Conservation (phyloP, 2,329 filamentous ascomycete genomes). For the Aureobasidium melanogenum region DNA sequence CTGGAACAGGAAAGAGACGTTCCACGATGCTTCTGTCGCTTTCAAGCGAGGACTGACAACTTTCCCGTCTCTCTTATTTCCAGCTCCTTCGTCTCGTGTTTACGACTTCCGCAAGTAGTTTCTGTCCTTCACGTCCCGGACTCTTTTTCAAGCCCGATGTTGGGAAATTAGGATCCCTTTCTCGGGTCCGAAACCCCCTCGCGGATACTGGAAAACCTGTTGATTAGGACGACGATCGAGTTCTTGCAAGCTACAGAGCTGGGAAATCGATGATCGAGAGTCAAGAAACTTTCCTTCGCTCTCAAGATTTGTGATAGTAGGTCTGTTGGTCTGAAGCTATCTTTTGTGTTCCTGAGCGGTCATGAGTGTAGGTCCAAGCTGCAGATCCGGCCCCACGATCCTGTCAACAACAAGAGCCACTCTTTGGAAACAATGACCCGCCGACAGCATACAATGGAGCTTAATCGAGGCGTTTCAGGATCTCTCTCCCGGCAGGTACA, state of each 20-base stretch:
- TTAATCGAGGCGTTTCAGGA: slow-evolving; percentile 11
- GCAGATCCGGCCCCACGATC: slow-evolving; percentile 12
- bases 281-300: background rate
- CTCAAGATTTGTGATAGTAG: background rate
- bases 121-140: background rate
- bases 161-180: background rate
- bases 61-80: background rate
- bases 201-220: too few species aligned
- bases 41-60: background rate
- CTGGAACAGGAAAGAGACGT: background rate
- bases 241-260: background rate
- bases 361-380: slow-evolving; percentile 1
- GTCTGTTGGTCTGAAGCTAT: background rate
- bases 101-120: background rate
- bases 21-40: slow-evolving; percentile 4
- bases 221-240: background rate
- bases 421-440: slow-evolving; percentile 6
- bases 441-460: slow-evolving; percentile 2
- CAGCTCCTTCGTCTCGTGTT: slow-evolving; percentile 1
- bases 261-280: background rate
- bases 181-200: background rate
- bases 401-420: background rate
- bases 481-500: background rate
- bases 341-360: background rate
- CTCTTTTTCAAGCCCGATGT: background rate